Percentiles rank a stretch among this genome's conserved stretches.
phyloP scores from a whole-genome alignment of 1,284 basidiomycete species.

The Erythrobasidium hasegawianum region DNA sequence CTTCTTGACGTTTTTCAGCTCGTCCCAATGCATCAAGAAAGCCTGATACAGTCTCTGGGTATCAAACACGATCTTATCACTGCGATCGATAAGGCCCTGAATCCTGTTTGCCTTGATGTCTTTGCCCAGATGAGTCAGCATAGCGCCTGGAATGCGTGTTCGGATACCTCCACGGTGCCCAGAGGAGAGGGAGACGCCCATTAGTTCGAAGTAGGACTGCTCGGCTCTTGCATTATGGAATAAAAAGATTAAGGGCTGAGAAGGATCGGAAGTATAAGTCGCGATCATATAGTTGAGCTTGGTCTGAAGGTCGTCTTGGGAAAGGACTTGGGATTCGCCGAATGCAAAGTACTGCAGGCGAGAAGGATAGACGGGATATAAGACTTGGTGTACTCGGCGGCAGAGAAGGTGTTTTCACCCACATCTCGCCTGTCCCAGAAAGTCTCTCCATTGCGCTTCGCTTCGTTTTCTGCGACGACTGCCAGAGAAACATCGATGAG shows the following conservation, averaged over 20 bases:
- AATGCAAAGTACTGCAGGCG: constrained; percentile 23
- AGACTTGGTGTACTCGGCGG: no score
- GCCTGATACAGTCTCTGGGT: constrained; percentile 24
- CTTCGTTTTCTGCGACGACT: constrained; percentile 29
- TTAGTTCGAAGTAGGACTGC: constrained; percentile 24
- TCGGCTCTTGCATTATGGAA: constrained; percentile 31
- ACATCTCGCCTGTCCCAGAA: constrained; percentile 19
- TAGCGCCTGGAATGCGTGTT: not conserved
- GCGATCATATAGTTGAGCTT: constrained; percentile 8
- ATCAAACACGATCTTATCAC: constrained; percentile 14
- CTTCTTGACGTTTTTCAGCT: not conserved
- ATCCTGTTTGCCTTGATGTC: not conserved
- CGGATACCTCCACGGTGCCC: not conserved
- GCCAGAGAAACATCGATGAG: not conserved
- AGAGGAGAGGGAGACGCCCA: constrained; percentile 8
- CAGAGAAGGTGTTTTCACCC: not conserved
- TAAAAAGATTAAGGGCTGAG: constrained; percentile 18
- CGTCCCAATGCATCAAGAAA: not conserved
- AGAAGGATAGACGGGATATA: not conserved
- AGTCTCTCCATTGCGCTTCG: constrained; percentile 20
- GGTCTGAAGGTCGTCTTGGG: constrained; percentile 19
- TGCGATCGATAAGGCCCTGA: not conserved
- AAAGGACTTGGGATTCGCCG: constrained; percentile 7
- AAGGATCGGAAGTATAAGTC: not conserved
- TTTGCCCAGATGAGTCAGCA: constrained; percentile 2